Percentiles rank a stretch among this genome's conserved stretches.
phyloP scores from a whole-genome alignment of 768 basidiomycete species.

The Lactarius akahatsu region DNA sequence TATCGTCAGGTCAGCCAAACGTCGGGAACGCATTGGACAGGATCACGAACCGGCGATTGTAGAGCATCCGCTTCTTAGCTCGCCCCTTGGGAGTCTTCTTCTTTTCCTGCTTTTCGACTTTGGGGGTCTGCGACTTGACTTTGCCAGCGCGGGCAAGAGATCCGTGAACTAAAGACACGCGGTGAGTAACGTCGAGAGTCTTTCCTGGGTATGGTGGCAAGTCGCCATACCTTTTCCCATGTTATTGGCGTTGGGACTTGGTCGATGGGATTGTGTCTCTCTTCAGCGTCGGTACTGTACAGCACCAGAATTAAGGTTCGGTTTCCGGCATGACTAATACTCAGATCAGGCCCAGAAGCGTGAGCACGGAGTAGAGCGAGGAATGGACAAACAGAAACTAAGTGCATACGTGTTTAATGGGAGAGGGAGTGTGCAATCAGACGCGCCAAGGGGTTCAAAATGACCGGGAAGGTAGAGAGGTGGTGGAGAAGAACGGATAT shows the following conservation, averaged over 20 bases:
- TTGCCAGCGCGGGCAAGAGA: conserved; percentile 99
- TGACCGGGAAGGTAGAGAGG: no score
- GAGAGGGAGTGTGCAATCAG: no score
- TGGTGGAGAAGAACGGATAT: background rate
- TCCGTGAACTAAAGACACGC: conserved; percentile 74
- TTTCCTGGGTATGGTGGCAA: background rate
- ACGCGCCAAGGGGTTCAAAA: no score
- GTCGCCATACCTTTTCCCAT: conserved; percentile 31
- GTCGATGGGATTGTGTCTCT: conserved; percentile 3
- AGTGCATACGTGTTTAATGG: no score
- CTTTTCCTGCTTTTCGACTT: conserved; percentile 99
- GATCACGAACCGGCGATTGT: conserved; percentile 81
- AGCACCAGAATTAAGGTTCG: conserved; percentile 17
- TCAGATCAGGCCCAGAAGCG: background rate
- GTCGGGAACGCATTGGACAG: conserved; percentile 6
- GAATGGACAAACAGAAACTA: no score
- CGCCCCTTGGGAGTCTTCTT: conserved; percentile 97
- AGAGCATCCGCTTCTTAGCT: conserved; percentile 93
- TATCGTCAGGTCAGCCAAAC: background rate
- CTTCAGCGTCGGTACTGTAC: conserved; percentile 17
- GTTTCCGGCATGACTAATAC: conserved; percentile 3
- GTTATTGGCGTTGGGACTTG: conserved; percentile 29
- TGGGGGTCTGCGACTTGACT: conserved; percentile 97
- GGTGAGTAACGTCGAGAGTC: background rate
- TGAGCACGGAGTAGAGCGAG: no score